A percentile compares a stretch with the other conserved stretches of the same genome.
These are phyloP conservation scores for Scedosporium aurantiacum DNA, from an alignment of 2,329 filamentous ascomycete genomes.

Conservation along the genomic window DNA sequence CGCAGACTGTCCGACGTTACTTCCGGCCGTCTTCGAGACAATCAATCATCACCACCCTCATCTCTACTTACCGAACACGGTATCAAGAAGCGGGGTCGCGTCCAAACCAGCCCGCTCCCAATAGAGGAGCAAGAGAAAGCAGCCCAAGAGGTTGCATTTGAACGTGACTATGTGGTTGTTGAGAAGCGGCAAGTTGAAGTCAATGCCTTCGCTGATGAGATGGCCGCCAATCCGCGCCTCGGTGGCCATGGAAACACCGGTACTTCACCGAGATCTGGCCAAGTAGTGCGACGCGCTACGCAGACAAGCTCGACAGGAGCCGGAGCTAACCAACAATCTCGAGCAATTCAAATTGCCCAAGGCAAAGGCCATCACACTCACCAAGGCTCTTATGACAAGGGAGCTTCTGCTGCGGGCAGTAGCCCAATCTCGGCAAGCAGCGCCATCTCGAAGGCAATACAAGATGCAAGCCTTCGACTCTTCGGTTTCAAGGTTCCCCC, in stretches of 20 bases:
- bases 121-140: slow-evolving; percentile 54
- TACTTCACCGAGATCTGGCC: slow-evolving; percentile 43
- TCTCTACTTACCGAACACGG: slow-evolving; percentile 22
- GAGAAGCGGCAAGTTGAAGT: slow-evolving; percentile 94
- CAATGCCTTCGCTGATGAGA: slow-evolving; percentile 90
- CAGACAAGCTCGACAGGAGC: slow-evolving; percentile 56
- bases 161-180: slow-evolving; percentile 89
- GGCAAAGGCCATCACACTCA: slow-evolving; percentile 63
- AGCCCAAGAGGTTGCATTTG: slow-evolving; percentile 79
- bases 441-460: slow-evolving; percentile 87
- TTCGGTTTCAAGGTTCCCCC: slow-evolving; percentile 63
- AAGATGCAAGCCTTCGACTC: slow-evolving; percentile 72
- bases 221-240: slow-evolving; percentile 69
- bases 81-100: slow-evolving; percentile 17
- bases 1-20: slow-evolving; percentile 27
- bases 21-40: not conserved
- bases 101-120: slow-evolving; percentile 17
- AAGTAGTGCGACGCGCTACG: slow-evolving; percentile 64
- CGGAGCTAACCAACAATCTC: slow-evolving; percentile 53
- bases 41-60: slow-evolving; percentile 12
- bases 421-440: slow-evolving; percentile 66
- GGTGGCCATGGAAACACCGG: not conserved
- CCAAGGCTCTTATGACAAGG: slow-evolving; percentile 67
- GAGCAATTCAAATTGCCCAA: slow-evolving; percentile 62
- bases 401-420: slow-evolving; percentile 36